Conservation (phyloP, 2,329 filamentous ascomycete genomes). For the Aspergillus arachidicola region DNA sequence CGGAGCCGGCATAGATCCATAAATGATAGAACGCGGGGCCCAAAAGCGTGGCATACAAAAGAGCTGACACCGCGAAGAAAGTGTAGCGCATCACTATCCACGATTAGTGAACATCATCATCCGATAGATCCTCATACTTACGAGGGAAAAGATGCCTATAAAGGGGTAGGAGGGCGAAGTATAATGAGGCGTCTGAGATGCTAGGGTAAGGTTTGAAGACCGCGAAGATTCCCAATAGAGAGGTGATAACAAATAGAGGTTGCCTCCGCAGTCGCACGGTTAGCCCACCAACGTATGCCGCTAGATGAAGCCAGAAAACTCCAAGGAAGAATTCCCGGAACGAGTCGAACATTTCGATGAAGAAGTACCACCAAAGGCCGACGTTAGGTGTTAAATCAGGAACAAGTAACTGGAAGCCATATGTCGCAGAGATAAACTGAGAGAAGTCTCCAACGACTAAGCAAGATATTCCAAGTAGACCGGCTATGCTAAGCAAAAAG, state of each 20-base stretch:
- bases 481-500: slow-evolving; percentile 58
- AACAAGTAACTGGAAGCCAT: slow-evolving; percentile 87
- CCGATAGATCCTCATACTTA: slow-evolving; percentile 45
- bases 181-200: slow-evolving; percentile 85
- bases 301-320: slow-evolving; percentile 95
- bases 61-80: slow-evolving; percentile 78
- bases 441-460: slow-evolving; percentile 75
- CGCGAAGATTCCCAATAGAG: slow-evolving; percentile 85
- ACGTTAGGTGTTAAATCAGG: slow-evolving; percentile 94
- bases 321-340: slow-evolving; percentile 96
- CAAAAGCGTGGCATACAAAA: slow-evolving; percentile 85
- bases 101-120: slow-evolving; percentile 28
- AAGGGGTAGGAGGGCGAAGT: slow-evolving; percentile 77
- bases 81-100: slow-evolving; percentile 81
- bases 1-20: slow-evolving; percentile 97
- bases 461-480: slow-evolving; percentile 72
- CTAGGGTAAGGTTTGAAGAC: slow-evolving; percentile 98
- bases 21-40: slow-evolving; percentile 95
- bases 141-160: slow-evolving; percentile 89
- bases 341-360: slow-evolving; percentile 98
- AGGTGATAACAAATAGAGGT: slow-evolving; percentile 80
- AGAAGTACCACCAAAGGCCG: slow-evolving; percentile 99
- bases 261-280: slow-evolving; percentile 81
- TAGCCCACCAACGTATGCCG: slow-evolving; percentile 84
- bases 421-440: slow-evolving; percentile 86